phyloP scores from a whole-genome alignment of 768 basidiomycete species.

The Clitopilus passeckerianus region DNA sequence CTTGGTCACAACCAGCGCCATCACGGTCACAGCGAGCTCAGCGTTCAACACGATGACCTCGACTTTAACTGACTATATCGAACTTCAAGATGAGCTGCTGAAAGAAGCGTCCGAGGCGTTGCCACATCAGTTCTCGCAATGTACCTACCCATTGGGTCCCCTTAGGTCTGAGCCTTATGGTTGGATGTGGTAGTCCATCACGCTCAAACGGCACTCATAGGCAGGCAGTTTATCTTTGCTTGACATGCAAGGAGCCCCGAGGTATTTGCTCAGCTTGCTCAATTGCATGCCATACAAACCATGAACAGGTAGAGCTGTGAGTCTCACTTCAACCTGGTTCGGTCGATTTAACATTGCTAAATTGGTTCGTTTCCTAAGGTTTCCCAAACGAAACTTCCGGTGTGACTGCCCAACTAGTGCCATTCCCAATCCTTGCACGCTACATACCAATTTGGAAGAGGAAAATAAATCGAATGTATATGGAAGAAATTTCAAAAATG shows the following conservation, averaged over 20 bases:
- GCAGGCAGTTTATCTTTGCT: slow-evolving; percentile 80
- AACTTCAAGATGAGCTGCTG: slow-evolving; percentile 44
- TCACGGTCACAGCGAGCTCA: background rate
- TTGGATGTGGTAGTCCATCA: slow-evolving; percentile 1
- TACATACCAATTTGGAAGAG: slow-evolving; percentile 50
- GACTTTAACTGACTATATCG: slow-evolving; percentile 40
- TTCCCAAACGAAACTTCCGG: slow-evolving; percentile 78
- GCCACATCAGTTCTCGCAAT: slow-evolving; percentile 61
- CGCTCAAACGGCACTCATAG: slow-evolving; percentile 23
- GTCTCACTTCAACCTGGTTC: slow-evolving; percentile 9
- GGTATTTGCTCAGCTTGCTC: slow-evolving; percentile 84
- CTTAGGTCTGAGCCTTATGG: slow-evolving; percentile 32
- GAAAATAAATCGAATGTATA: slow-evolving; percentile 61
- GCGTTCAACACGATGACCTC: slow-evolving; percentile 18
- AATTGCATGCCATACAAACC: slow-evolving; percentile 81
- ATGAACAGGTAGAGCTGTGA: slow-evolving; percentile 79
- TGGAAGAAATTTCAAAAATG: slow-evolving; percentile 65
- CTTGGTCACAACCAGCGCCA: background rate
- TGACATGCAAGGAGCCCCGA: slow-evolving; percentile 61
- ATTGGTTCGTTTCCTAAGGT: slow-evolving; percentile 27
- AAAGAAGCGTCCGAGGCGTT: slow-evolving; percentile 52
- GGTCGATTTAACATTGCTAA: slow-evolving; percentile 2
- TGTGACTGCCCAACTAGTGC: slow-evolving; percentile 80
- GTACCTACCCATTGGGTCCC: slow-evolving; percentile 55
- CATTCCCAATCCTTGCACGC: slow-evolving; percentile 55